phyloP scores from a whole-genome alignment of 257 asterid species.

The Plantago major region DNA sequence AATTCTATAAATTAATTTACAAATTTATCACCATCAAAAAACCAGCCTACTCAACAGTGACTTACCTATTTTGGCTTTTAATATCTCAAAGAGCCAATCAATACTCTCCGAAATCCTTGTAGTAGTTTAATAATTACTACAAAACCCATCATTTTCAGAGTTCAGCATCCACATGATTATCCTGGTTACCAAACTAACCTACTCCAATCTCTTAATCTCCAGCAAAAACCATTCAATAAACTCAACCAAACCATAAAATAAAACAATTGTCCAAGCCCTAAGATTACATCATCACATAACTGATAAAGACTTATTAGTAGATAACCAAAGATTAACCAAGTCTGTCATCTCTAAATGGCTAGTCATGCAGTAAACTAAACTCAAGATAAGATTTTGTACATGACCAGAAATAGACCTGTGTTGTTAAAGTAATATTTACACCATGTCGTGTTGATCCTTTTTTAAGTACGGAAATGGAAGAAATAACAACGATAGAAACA shows the following conservation, averaged over 20 bases:
- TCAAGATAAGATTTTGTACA: conserved; percentile 3
- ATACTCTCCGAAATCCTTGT: not conserved
- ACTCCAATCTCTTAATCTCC: not conserved
- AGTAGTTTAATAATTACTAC: not conserved
- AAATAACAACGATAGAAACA: conserved; percentile 3
- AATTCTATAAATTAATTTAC: no score
- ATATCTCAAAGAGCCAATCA: no score
- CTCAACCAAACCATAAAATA: not conserved
- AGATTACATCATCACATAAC: not conserved
- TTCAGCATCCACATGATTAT: not conserved
- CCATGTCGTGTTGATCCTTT: conserved; percentile 6
- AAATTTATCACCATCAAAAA: no score
- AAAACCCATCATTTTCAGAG: not conserved
- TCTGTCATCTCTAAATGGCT: not conserved
- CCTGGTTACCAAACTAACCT: conserved; percentile 6
- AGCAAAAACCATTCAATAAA: no score
- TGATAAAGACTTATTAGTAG: not conserved
- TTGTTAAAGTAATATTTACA: not conserved
- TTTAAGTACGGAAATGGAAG: not conserved
- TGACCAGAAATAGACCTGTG: not conserved
- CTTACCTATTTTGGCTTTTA: no score
- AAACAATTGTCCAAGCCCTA: not conserved
- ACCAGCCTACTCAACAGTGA: no score
- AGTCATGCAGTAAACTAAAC: not conserved
- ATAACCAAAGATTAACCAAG: not conserved